Percentiles rank a stretch among this genome's conserved stretches.
Evolutionary conservation across 2,329 filamentous ascomycete genomes (phyloP).

Genomic region (Escovopsis weberi): DNA sequence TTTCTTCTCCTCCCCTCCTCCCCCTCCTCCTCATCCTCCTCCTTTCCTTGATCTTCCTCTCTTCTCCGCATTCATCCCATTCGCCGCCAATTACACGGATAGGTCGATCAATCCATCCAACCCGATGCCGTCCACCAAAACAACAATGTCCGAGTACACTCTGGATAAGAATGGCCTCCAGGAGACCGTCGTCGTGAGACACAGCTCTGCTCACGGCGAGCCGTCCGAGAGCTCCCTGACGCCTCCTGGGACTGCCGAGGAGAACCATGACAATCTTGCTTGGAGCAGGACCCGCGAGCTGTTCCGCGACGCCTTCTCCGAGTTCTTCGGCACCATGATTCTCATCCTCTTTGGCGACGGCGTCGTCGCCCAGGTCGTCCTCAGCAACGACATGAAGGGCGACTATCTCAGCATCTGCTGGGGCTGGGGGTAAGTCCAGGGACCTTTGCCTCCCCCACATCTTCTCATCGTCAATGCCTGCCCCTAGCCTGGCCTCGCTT

Average conservation of each 20-base stretch:
- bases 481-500: too few species aligned
- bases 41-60: too few species aligned
- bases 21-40: too few species aligned
- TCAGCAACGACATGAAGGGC: conserved; percentile 36
- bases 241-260: conserved; percentile 2
- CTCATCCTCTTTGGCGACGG: conserved; percentile 56
- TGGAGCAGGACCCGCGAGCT: conserved; percentile 40
- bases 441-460: not conserved
- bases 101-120: not conserved
- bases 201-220: not conserved
- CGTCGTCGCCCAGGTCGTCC: conserved; percentile 53
- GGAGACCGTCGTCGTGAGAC: conserved; percentile 1
- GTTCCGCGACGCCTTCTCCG: conserved; percentile 45
- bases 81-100: too few species aligned
- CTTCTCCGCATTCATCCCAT: not conserved
- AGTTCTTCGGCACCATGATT: conserved; percentile 55
- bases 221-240: conserved; percentile 1
- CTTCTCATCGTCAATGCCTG: too few species aligned
- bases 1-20: too few species aligned
- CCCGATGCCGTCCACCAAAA: not conserved
- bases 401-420: conserved; percentile 34
- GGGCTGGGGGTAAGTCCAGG: conserved; percentile 36
- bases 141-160: not conserved
- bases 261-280: conserved; percentile 12
- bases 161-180: not conserved